These are phyloP conservation scores for Crataegus laevigata DNA, from an alignment of 306 rosid genomes.

Conservation along the genomic window DNA sequence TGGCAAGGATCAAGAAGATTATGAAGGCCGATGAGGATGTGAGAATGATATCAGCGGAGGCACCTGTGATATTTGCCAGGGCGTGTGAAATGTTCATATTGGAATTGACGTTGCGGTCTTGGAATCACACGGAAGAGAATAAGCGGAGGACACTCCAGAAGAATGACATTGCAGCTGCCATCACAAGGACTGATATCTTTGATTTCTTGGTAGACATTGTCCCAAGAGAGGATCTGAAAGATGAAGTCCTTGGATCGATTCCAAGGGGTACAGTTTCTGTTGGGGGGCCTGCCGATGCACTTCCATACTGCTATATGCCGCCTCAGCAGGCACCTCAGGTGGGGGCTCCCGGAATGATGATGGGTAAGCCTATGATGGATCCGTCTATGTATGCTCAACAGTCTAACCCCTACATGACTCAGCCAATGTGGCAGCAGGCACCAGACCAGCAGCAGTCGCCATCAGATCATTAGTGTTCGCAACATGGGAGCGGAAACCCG, in stretches of 20 bases:
- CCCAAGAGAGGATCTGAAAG: constrained; percentile 63
- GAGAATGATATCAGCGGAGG: constrained; percentile 70
- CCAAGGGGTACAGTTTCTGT: constrained; percentile 54
- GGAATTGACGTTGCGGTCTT: constrained; percentile 64
- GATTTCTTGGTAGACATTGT: constrained; percentile 68
- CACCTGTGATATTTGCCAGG: constrained; percentile 58
- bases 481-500: constrained; percentile 13
- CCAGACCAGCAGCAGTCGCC: constrained; percentile 42
- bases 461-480: constrained; percentile 39
- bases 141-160: constrained; percentile 65
- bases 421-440: constrained; percentile 50
- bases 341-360: constrained; percentile 52
- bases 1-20: constrained; percentile 70
- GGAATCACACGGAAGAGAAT: constrained; percentile 71
- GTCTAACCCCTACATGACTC: constrained; percentile 45
- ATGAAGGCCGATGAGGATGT: constrained; percentile 82
- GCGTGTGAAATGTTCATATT: constrained; percentile 72
- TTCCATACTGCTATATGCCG: constrained; percentile 42
- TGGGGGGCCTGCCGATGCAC: constrained; percentile 37
- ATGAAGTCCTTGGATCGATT: constrained; percentile 59
- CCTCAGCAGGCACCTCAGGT: constrained; percentile 40
- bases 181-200: constrained; percentile 59
- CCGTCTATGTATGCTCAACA: constrained; percentile 43
- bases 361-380: constrained; percentile 56
- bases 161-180: constrained; percentile 71